Evolutionary conservation across 2,329 filamentous ascomycete species (phyloP).

Genomic region (Fusarium verrucosum): DNA sequence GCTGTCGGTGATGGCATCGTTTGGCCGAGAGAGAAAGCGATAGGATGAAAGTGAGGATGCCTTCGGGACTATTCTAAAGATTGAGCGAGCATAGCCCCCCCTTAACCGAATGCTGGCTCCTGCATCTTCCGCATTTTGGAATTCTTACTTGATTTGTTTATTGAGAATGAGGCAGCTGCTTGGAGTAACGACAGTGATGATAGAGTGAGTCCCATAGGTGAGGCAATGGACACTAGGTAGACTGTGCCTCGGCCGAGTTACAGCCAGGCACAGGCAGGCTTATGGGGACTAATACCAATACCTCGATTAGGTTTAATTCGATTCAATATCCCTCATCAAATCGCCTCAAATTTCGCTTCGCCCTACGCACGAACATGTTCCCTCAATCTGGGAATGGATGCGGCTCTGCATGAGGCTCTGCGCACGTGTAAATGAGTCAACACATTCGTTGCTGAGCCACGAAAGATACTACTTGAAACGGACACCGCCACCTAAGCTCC

Average conservation of each 20-base stretch:
- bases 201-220: neutral
- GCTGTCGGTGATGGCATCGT: neutral
- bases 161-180: neutral
- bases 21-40: slow-evolving; percentile 1
- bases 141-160: neutral
- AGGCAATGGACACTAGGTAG: neutral
- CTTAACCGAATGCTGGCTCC: neutral
- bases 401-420: neutral
- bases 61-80: neutral
- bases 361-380: neutral
- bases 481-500: neutral
- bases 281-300: neutral
- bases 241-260: slow-evolving; percentile 10
- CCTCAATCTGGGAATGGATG: neutral
- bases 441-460: neutral
- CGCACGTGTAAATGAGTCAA: neutral
- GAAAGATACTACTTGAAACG: neutral
- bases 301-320: too few species aligned
- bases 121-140: neutral
- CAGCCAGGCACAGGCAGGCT: neutral
- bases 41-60: slow-evolving; percentile 7
- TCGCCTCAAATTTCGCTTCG: neutral
- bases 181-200: neutral
- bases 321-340: neutral
- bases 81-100: slow-evolving; percentile 6